Percentiles rank a stretch among this genome's conserved stretches.
These are phyloP conservation scores for Colletotrichum zoysiae DNA, from an alignment of 2,329 filamentous ascomycete species.

Conservation along the genomic window DNA sequence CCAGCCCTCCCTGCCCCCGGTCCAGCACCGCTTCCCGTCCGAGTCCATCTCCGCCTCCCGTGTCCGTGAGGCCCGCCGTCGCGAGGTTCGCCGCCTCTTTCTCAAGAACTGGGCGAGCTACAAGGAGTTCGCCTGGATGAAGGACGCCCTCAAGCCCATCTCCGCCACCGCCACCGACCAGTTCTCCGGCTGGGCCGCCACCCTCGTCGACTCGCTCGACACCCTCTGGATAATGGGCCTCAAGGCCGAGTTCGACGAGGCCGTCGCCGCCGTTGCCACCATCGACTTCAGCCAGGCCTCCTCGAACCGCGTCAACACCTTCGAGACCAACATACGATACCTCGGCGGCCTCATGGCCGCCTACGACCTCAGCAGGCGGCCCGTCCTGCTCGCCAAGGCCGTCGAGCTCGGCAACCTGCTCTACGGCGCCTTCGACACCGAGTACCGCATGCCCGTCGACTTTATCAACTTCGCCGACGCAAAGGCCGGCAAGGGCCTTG, in stretches of 20 bases:
- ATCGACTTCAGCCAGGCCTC: conserved; percentile 63
- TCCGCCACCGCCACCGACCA: conserved; percentile 54
- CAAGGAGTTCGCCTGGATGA: conserved; percentile 59
- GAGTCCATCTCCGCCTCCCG: conserved; percentile 44
- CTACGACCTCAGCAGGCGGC: conserved; percentile 73
- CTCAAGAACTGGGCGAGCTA: conserved; percentile 57
- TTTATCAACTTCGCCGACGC: conserved; percentile 60
- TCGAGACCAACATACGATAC: conserved; percentile 80
- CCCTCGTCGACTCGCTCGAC: conserved; percentile 61
- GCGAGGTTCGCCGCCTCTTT: conserved; percentile 52
- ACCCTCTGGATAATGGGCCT: conserved; percentile 68
- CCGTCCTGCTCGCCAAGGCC: conserved; percentile 70
- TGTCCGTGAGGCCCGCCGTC: conserved; percentile 50
- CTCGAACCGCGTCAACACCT: conserved; percentile 64
- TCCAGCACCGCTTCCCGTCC: conserved; percentile 52
- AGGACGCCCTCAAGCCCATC: conserved; percentile 60
- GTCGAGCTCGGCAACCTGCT: conserved; percentile 73
- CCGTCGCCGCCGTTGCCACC: conserved; percentile 56
- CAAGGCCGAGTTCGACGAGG: conserved; percentile 63
- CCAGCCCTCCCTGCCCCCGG: conserved; percentile 47
- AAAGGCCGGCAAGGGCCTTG: conserved; percentile 51
- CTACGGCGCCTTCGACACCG: conserved; percentile 76
- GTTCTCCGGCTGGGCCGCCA: conserved; percentile 62
- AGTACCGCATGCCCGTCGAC: conserved; percentile 71
- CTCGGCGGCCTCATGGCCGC: conserved; percentile 76